Evolutionary conservation across 1,284 basidiomycete genomes (phyloP), one percentile per base, ranked within the genome.

Genomic region (Anthracocystis panici-leucophaei): DNA sequence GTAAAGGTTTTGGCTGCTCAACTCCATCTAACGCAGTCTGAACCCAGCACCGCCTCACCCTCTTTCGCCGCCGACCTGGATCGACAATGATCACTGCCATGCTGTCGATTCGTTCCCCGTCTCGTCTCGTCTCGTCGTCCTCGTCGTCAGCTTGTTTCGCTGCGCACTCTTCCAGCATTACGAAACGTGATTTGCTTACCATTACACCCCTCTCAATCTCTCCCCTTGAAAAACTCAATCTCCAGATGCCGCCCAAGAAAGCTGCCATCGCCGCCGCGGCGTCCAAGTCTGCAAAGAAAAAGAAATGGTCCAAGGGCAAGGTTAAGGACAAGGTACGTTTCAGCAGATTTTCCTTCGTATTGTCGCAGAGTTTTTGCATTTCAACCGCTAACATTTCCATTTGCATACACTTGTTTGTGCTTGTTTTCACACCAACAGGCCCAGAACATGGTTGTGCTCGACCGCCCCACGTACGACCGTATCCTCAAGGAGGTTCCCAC

Each of bases 231-330:
- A 21, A 12, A 10, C 31, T 9, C 33, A 11, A 27, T 27, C 18
- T 11, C 8, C 29, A 82, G 81, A 83, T 84, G 83, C 83, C 83
- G 65, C 82, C 82, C 65, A 85, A 84, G 83, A 85, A 85, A 81
- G 77, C 81, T 71, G 83, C 83, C 63, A 85, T 85, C 69, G 75
- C 78, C 69, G 82, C 83, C 54, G 79, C 82, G 64, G 83, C 83
- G 75, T 65, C 77, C 72, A 84, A 84, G 77, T 69, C 74, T 11
- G 72, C 92, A 77, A 97, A 97, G 91, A 98, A 98, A 91, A 98
- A 98, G 92, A 98, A 98, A 91, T 98, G 95, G 95, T 97, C 95
- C 82, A 98, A 98, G 91, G 95, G 95, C 87, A 97, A 97, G 89
- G 95, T 97, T 87, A 97, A 97, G 92, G 95, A 97, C 89, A 97